Conservation (phyloP, 306 rosid species). For the Argentina anserina region DNA sequence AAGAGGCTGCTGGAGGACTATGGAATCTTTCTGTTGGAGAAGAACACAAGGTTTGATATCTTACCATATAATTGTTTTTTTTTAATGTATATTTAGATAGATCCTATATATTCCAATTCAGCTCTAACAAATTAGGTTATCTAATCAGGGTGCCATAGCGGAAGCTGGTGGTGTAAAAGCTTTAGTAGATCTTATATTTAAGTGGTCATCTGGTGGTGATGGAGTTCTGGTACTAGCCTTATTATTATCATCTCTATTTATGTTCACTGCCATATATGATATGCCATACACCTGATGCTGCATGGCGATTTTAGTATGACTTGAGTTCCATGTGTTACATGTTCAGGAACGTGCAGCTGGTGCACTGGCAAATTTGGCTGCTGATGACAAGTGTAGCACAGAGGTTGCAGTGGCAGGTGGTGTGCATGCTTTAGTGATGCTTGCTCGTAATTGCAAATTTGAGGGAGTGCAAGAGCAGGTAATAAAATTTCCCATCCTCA, state of each 20-base stretch:
- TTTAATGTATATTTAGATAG: neutral
- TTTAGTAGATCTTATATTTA: constrained; percentile 93
- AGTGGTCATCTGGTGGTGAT: constrained; percentile 95
- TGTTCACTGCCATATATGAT: constrained; percentile 19
- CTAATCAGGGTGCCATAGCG: constrained; percentile 83
- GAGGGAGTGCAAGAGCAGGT: constrained; percentile 99
- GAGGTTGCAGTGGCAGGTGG: constrained; percentile 98
- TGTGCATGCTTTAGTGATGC: constrained; percentile 98
- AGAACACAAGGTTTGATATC: constrained; percentile 81
- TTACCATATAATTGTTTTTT: constrained; percentile 17
- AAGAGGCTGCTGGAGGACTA: constrained; percentile 99
- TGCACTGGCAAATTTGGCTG: constrained; percentile 99
- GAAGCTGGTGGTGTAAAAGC: constrained; percentile 98
- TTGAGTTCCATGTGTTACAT: constrained; percentile 20
- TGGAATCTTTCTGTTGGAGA: constrained; percentile 99
- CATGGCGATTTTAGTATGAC: constrained; percentile 11
- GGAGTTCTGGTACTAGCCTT: constrained; percentile 81
- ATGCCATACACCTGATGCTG: constrained; percentile 14
- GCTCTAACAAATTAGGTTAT: constrained; percentile 29
- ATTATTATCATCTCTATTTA: constrained; percentile 17
- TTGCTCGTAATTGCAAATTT: constrained; percentile 91
- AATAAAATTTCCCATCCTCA: constrained; percentile 20
- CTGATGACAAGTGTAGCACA: constrained; percentile 98
- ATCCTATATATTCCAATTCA: constrained; percentile 20
- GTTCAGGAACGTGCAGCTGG: constrained; percentile 99